phyloP scores from a whole-genome alignment of 2,329 filamentous ascomycete genomes.

The Trichophyton verrucosum region DNA sequence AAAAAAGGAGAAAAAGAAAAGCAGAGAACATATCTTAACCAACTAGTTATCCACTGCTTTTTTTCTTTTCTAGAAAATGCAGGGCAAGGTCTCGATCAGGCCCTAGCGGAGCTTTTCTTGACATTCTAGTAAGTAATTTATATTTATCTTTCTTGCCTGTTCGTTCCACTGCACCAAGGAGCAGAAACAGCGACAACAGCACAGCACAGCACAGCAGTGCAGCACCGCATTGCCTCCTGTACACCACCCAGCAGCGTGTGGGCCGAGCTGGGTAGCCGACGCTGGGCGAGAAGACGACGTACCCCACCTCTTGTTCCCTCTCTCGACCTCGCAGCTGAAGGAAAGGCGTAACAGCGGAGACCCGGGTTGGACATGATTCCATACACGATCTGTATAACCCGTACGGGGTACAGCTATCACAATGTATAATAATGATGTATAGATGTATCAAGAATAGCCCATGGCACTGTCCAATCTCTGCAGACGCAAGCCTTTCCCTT shows the following conservation, averaged over 20 bases:
- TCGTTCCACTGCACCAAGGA: background rate
- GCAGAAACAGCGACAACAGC: background rate
- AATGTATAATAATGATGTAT: background rate
- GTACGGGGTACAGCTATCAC: background rate
- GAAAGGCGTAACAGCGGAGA: background rate
- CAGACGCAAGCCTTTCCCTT: background rate
- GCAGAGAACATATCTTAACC: background rate
- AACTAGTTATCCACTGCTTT: background rate
- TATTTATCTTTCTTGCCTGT: background rate
- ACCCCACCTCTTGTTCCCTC: background rate
- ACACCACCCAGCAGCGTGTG: background rate
- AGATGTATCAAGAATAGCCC: too few relatives aligned
- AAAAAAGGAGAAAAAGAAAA: background rate
- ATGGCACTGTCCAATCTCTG: background rate
- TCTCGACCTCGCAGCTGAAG: background rate
- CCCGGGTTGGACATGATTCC: background rate
- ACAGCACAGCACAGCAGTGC: background rate
- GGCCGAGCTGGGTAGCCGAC: background rate
- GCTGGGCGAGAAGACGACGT: background rate
- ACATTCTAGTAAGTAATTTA: background rate
- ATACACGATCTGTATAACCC: background rate
- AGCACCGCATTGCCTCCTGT: background rate
- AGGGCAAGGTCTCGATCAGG: background rate
- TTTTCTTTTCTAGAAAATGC: background rate
- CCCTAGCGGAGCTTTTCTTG: constrained; percentile 1